Conservation (phyloP, 148 eudicot species). For the Rhododendron ferrugineum region DNA sequence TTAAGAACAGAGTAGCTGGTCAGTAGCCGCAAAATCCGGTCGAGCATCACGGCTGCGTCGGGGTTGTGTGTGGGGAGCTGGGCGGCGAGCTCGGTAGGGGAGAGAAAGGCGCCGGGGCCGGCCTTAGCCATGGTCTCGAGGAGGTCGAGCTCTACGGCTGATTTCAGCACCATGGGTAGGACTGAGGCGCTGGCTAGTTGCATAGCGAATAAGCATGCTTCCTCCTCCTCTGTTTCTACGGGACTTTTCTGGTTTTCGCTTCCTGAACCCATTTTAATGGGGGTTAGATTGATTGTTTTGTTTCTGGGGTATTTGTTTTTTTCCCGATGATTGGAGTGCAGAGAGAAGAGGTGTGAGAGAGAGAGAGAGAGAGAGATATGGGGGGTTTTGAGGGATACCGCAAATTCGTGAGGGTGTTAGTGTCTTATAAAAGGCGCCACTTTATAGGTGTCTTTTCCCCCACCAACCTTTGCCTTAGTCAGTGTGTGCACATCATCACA, state of each 20-base stretch:
- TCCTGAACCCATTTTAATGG: slow-evolving; percentile 28
- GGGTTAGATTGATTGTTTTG: not conserved
- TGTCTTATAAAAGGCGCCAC: not conserved
- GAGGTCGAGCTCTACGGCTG: slow-evolving; percentile 80
- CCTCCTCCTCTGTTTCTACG: slow-evolving; percentile 41
- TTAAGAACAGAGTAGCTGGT: slow-evolving; percentile 61
- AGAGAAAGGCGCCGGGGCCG: slow-evolving; percentile 50
- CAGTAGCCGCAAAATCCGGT: slow-evolving; percentile 71
- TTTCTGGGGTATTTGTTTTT: not conserved
- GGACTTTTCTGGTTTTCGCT: not conserved
- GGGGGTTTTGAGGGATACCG: not conserved
- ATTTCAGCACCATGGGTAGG: slow-evolving; percentile 78
- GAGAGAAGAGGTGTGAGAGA: not conserved
- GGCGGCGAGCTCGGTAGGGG: slow-evolving; percentile 56
- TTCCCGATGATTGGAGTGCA: not conserved
- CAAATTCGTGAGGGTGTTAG: not conserved
- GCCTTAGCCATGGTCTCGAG: slow-evolving; percentile 68
- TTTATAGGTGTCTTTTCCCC: not conserved
- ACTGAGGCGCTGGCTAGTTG: slow-evolving; percentile 71
- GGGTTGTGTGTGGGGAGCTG: slow-evolving; percentile 62
- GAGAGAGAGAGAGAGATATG: not conserved
- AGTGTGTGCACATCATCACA: not conserved
- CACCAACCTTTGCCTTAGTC: not conserved
- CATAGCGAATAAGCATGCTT: slow-evolving; percentile 63
- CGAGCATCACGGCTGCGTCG: slow-evolving; percentile 69